These are phyloP conservation scores for Ophiorrhiza pumila DNA, from an alignment of 257 asterid genomes.

Conservation along the genomic window DNA sequence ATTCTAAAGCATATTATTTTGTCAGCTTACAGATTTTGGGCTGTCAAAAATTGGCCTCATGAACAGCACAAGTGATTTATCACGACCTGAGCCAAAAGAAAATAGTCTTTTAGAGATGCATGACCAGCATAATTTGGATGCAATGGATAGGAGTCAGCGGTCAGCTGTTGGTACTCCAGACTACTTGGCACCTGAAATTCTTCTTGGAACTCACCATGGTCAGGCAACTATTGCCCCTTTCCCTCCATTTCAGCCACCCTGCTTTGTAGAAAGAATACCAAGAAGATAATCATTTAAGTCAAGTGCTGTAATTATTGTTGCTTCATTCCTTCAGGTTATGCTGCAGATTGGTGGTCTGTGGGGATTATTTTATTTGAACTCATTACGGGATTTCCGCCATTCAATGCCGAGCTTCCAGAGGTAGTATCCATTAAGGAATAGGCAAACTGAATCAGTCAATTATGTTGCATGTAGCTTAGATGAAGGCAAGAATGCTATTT, in stretches of 20 bases:
- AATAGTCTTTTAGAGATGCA: constrained; percentile 35
- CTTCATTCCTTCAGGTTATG: constrained; percentile 50
- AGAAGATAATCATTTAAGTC: background rate
- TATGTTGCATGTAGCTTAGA: background rate
- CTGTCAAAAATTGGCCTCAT: constrained; percentile 92
- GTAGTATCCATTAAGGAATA: constrained; percentile 28
- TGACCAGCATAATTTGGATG: constrained; percentile 43
- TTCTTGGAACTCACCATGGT: constrained; percentile 96
- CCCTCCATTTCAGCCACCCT: background rate
- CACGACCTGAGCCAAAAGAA: constrained; percentile 47
- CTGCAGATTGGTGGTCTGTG: constrained; percentile 98
- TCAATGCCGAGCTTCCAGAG: constrained; percentile 82
- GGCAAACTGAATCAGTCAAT: background rate
- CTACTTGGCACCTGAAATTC: constrained; percentile 98
- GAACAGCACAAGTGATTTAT: constrained; percentile 82
- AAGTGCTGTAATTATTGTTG: background rate
- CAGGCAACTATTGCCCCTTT: constrained; percentile 19
- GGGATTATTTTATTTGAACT: constrained; percentile 84
- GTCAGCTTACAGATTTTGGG: constrained; percentile 98
- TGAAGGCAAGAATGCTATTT: background rate
- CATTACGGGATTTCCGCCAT: constrained; percentile 79
- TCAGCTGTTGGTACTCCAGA: constrained; percentile 99
- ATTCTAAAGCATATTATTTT: constrained; percentile 25
- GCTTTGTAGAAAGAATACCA: constrained; percentile 11
- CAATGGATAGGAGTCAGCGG: constrained; percentile 33